Percentiles rank a stretch among this genome's conserved stretches.
phyloP scores from a whole-genome alignment of 2,329 filamentous ascomycete species.

The Intubia oerlemansii region DNA sequence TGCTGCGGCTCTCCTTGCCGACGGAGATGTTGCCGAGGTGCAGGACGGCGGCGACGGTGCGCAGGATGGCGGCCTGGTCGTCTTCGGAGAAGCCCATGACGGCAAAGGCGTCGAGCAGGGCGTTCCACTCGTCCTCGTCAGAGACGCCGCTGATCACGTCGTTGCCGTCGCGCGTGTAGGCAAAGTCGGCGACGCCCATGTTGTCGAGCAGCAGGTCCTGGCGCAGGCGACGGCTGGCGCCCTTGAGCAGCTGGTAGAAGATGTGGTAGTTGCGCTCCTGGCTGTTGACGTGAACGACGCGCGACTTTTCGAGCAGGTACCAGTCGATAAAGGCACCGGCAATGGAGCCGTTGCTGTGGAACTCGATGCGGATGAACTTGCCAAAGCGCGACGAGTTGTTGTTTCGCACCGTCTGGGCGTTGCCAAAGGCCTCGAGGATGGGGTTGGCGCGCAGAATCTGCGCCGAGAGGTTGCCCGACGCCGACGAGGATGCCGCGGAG shows the following conservation, averaged over 20 bases:
- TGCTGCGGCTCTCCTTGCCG: constrained; percentile 72
- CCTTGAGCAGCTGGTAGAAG: constrained; percentile 86
- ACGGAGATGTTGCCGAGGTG: constrained; percentile 86
- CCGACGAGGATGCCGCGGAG: constrained; percentile 28
- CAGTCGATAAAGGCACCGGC: constrained; percentile 94
- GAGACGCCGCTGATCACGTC: constrained; percentile 81
- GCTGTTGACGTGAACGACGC: constrained; percentile 70
- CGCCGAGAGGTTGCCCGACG: constrained; percentile 66
- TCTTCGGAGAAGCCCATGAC: constrained; percentile 83
- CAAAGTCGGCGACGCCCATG: constrained; percentile 65
- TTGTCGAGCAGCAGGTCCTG: constrained; percentile 56
- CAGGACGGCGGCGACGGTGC: constrained; percentile 74
- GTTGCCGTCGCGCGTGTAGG: constrained; percentile 80
- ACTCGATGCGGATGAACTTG: constrained; percentile 97
- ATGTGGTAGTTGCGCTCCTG: constrained; percentile 93
- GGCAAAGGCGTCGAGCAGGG: constrained; percentile 74
- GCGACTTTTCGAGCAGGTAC: constrained; percentile 96
- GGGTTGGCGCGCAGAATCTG: constrained; percentile 93
- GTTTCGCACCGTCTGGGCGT: constrained; percentile 92
- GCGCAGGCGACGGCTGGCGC: constrained; percentile 53
- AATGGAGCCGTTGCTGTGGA: constrained; percentile 71
- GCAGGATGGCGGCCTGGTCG: constrained; percentile 65
- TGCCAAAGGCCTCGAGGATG: constrained; percentile 93
- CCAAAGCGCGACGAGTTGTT: constrained; percentile 97
- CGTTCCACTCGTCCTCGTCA: constrained; percentile 76